Evolutionary conservation across 768 basidiomycete species (phyloP), one percentile per base, ranked within the genome.

Genomic region (Jaapia argillacea): DNA sequence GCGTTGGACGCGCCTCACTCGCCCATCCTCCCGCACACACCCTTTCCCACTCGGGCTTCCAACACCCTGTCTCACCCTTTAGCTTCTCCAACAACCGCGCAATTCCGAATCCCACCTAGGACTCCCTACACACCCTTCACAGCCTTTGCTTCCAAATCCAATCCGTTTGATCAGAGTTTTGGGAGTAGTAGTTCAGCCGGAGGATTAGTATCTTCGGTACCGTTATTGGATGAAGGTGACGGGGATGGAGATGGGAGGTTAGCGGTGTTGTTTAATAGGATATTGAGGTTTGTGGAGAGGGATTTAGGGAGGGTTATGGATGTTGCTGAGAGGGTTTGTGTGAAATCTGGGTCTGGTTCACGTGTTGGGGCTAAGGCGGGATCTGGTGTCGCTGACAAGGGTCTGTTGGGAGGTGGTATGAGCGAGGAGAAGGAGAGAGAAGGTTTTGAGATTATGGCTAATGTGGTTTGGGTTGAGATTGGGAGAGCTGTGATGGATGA

Each of bases 381-480:
- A 16, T 24, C 41, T 5, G n/a, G 26, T 12, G 21, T 5, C 16
- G 20, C 36, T 12, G 26, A 22, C 10, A 46, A 42, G 41, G 43
- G 44, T 35, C 7, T 22, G 12, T 6, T 10, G 37, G 7, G 13
- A 10, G 10, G 10, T 10, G 10, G 10, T 12, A 38, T 6, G 10
- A 5, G 42, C 45, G 36, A 46, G 43, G 20, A 41, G 0, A 55
- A 52, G 7, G 57, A 38, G 20, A 33, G 51, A 2, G 56, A 68
- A 20, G 75, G 78, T 0, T 97, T 92, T 57, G 76, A 89, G 48
- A 81, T 98, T 42, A 75, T 97, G 68, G 77, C 83, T 0, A 84
- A 87, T 52, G 85, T 94, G 6, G 68, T 98, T 4, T 94, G 91
- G 86, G 81, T 81, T 6, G 90, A 93, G 61, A 62, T 94, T 16